Conservation (phyloP, 345 rosid genomes). For the Citrus glauca region DNA sequence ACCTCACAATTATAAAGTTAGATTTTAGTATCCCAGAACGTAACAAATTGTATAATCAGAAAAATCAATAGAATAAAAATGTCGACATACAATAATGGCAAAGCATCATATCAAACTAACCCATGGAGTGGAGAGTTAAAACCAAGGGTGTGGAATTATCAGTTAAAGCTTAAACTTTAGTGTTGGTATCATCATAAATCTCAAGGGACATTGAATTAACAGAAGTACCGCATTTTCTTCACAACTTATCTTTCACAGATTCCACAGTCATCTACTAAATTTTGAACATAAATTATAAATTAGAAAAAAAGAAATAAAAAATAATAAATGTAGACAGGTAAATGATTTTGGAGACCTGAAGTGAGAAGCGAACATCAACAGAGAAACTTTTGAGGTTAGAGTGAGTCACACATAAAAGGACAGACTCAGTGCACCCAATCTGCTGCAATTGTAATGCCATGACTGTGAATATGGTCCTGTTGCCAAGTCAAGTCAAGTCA, state of each 20-base stretch:
- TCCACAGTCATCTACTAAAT: constrained; percentile 45
- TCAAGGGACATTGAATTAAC: constrained; percentile 68
- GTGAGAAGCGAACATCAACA: constrained; percentile 65
- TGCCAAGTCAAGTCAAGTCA: no score
- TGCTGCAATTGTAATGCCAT: no score
- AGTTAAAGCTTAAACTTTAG: constrained; percentile 47
- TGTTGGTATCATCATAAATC: constrained; percentile 73
- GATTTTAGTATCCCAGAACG: no score
- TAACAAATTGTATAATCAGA: no score
- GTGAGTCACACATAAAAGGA: constrained; percentile 65
- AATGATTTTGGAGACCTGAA: constrained; percentile 39
- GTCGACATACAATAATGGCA: background rate
- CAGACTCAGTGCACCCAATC: constrained; percentile 17
- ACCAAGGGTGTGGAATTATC: constrained; percentile 68
- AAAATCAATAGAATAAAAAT: background rate
- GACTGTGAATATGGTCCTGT: no score
- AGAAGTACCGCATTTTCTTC: constrained; percentile 87
- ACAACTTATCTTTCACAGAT: constrained; percentile 82
- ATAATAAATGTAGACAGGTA: background rate
- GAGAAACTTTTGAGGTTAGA: constrained; percentile 74
- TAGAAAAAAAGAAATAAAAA: background rate
- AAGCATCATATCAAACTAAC: constrained; percentile 19
- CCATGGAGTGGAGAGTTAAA: constrained; percentile 81
- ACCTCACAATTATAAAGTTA: no score
- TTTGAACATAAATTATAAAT: background rate